These are phyloP conservation scores for Lasiodiplodia hormozganensis DNA, from an alignment of 2,329 filamentous ascomycete genomes.

Conservation along the genomic window DNA sequence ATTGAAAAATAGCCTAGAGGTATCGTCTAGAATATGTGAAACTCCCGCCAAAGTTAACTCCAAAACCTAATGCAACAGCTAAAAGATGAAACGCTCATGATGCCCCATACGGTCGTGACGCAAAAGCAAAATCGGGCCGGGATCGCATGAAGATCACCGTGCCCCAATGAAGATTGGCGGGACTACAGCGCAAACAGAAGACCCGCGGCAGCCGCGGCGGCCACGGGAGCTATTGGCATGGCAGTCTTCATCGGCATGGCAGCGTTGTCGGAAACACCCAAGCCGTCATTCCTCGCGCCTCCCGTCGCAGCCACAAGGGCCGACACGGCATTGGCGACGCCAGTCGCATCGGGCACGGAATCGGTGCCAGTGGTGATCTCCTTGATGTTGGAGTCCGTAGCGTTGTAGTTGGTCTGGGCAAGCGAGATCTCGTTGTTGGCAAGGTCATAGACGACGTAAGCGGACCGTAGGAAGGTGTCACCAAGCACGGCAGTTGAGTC, in stretches of 20 bases:
- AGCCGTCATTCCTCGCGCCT: slow-evolving; percentile 51
- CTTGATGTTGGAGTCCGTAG: slow-evolving; percentile 55
- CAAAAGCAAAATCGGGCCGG: slow-evolving; percentile 3
- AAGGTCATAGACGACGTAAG: slow-evolving; percentile 69
- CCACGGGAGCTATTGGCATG: slow-evolving; percentile 20
- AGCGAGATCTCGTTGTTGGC: slow-evolving; percentile 66
- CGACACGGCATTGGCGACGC: slow-evolving; percentile 59
- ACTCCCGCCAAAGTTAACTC: slow-evolving; percentile 12
- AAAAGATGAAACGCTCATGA: slow-evolving; percentile 12
- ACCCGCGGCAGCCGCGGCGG: slow-evolving; percentile 26
- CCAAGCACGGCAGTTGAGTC: slow-evolving; percentile 60
- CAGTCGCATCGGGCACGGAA: slow-evolving; percentile 61
- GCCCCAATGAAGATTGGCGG: not conserved
- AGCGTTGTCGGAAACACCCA: slow-evolving; percentile 35
- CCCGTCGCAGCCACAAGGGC: slow-evolving; percentile 52
- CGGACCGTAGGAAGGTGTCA: slow-evolving; percentile 68
- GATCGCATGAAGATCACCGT: not conserved
- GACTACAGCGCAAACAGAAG: slow-evolving; percentile 27
- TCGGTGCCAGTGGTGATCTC: slow-evolving; percentile 60
- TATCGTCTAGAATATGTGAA: slow-evolving; percentile 22
- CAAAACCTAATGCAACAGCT: not conserved
- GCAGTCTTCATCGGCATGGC: slow-evolving; percentile 31
- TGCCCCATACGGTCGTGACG: slow-evolving; percentile 14
- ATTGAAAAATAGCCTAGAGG: not conserved
- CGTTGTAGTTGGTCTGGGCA: slow-evolving; percentile 67